Conservation (phyloP, 768 basidiomycete genomes). For the Lentinula raphanica region DNA sequence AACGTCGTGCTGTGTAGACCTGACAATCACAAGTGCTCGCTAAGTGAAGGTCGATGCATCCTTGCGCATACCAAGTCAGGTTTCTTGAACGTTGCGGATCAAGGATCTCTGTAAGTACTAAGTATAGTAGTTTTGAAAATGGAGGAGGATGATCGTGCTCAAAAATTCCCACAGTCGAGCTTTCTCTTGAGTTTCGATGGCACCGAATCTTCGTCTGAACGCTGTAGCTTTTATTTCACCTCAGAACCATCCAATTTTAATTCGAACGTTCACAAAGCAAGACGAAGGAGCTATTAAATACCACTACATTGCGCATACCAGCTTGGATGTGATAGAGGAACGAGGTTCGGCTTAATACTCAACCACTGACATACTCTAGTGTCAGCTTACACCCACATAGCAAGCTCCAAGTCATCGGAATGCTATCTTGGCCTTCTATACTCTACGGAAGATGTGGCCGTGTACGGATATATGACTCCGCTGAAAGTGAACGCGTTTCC, state of each 20-base stretch:
- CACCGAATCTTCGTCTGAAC: slow-evolving; percentile 64
- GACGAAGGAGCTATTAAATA: slow-evolving; percentile 65
- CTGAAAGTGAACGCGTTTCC: slow-evolving; percentile 53
- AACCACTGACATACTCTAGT: neutral
- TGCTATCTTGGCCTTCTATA: slow-evolving; percentile 84
- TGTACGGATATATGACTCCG: slow-evolving; percentile 89
- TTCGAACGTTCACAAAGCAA: slow-evolving; percentile 63
- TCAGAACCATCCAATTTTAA: slow-evolving; percentile 75
- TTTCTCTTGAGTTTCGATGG: slow-evolving; percentile 37
- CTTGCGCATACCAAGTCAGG: no score
- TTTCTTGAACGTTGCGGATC: no score
- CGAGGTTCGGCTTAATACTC: slow-evolving; percentile 55
- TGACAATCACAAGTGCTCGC: no score
- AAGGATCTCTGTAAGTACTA: no score
- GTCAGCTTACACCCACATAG: slow-evolving; percentile 27
- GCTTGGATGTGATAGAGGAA: slow-evolving; percentile 88
- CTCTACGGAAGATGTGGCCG: slow-evolving; percentile 89
- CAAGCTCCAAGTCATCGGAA: slow-evolving; percentile 59
- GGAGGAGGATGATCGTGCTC: neutral
- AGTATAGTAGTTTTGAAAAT: neutral
- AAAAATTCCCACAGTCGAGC: neutral
- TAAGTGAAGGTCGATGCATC: no score
- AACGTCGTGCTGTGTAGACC: no score
- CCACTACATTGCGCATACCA: slow-evolving; percentile 88
- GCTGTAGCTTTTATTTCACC: slow-evolving; percentile 84